Percentiles rank a stretch among this genome's conserved stretches.
Conservation (phyloP, 495 filamentous ascomycete genomes). For the Podospora pseudopauciseta region DNA sequence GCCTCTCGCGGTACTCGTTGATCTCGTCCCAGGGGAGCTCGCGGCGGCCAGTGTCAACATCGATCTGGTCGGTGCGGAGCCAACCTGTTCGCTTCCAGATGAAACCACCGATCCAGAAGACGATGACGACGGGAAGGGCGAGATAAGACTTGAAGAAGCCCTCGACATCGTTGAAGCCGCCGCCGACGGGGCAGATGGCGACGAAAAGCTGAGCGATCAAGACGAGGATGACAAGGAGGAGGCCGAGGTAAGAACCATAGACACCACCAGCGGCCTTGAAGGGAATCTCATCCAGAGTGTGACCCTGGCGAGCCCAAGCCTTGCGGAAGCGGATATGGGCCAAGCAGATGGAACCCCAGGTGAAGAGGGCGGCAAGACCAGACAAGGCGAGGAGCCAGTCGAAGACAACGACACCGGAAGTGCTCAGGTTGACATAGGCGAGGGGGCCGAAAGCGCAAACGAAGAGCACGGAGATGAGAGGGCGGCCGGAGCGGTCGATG, state of each 20-base stretch:
- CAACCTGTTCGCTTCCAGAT: slow-evolving; percentile 60
- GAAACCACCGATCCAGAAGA: slow-evolving; percentile 65
- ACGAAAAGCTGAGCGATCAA: slow-evolving; percentile 61
- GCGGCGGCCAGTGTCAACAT: slow-evolving; percentile 60
- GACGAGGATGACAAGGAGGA: slow-evolving; percentile 56
- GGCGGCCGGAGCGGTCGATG: slow-evolving; percentile 56
- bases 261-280: slow-evolving; percentile 64
- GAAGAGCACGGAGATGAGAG: slow-evolving; percentile 47
- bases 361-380: slow-evolving; percentile 66
- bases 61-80: slow-evolving; percentile 53
- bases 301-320: slow-evolving; percentile 62
- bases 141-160: slow-evolving; percentile 79
- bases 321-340: slow-evolving; percentile 63
- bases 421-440: slow-evolving; percentile 52
- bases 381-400: slow-evolving; percentile 67
- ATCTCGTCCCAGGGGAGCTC: slow-evolving; percentile 56
- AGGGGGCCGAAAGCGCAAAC: slow-evolving; percentile 50
- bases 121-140: slow-evolving; percentile 74
- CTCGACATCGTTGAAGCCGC: slow-evolving; percentile 46
- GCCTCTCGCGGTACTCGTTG: slow-evolving; percentile 40
- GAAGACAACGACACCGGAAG: slow-evolving; percentile 51
- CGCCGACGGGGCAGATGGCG: slow-evolving; percentile 45
- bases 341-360: slow-evolving; percentile 70
- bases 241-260: slow-evolving; percentile 62
- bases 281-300: slow-evolving; percentile 64